Evolutionary conservation across 495 filamentous ascomycete genomes (phyloP).

Genomic region (Penicillium egyptiacum): DNA sequence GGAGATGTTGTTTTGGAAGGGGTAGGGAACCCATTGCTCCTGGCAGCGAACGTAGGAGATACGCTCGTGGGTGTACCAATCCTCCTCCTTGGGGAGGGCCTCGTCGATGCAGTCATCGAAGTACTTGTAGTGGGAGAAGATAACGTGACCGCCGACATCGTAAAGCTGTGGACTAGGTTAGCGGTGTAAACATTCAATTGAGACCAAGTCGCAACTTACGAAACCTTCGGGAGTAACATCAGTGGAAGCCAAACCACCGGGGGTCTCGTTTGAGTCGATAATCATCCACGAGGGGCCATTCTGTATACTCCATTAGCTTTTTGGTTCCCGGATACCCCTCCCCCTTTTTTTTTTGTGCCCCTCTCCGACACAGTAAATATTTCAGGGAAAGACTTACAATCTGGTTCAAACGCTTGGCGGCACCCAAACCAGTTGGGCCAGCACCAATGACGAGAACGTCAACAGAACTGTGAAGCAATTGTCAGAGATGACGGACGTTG

Average conservation of each 20-base stretch:
- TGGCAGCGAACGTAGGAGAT: constrained; percentile 99
- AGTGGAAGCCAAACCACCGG: constrained; percentile 94
- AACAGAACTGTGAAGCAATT: constrained; percentile 63
- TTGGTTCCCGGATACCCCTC: constrained; percentile 21
- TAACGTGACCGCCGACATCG: constrained; percentile 98
- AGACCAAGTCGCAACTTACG: constrained; percentile 59
- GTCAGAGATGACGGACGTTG: constrained; percentile 19
- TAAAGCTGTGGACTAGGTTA: constrained; percentile 66
- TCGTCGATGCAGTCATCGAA: constrained; percentile 99
- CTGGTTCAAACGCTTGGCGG: constrained; percentile 96
- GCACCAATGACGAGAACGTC: constrained; percentile 98
- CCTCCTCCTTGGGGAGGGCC: constrained; percentile 85
- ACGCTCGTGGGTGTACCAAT: constrained; percentile 98
- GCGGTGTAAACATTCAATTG: constrained; percentile 17
- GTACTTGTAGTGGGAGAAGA: constrained; percentile 99
- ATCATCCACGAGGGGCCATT: constrained; percentile 94
- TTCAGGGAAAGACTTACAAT: constrained; percentile 60
- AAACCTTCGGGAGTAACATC: constrained; percentile 96
- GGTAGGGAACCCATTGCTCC: constrained; percentile 94
- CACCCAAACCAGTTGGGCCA: constrained; percentile 93
- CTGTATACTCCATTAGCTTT: constrained; percentile 43
- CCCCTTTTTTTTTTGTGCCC: constrained; percentile 21
- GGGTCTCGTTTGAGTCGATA: constrained; percentile 87
- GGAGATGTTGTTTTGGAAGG: constrained; percentile 99
- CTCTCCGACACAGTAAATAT: constrained; percentile 12